A percentile compares a stretch with the other conserved stretches of the same genome.
Evolutionary conservation across 192 early-diverging fungal species (phyloP).

Genomic region (Coemansia asiatica): DNA sequence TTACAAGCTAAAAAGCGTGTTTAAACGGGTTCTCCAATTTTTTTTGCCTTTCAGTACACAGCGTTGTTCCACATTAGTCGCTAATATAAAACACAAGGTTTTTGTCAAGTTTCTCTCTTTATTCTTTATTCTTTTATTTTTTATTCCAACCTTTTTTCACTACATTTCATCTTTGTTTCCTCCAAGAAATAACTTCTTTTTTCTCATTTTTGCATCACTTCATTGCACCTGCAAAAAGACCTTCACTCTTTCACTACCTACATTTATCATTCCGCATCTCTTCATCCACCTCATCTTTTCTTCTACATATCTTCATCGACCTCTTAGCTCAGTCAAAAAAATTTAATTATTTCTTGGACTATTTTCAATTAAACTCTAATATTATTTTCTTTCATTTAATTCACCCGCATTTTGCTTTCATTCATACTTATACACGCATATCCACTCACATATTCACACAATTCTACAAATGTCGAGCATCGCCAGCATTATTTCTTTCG

Average conservation of each 20-base stretch:
- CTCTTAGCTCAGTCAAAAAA: not conserved
- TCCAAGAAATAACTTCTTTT: slow-evolving; percentile 11
- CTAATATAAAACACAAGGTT: too few relatives aligned
- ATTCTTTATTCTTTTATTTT: not conserved
- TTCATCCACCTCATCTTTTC: too few relatives aligned
- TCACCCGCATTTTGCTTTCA: not conserved
- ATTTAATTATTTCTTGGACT: too few relatives aligned
- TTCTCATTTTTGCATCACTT: slow-evolving; percentile 3
- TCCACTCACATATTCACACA: not conserved
- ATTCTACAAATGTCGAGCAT: slow-evolving; percentile 44
- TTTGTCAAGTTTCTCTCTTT: not conserved
- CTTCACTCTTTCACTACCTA: too few relatives aligned
- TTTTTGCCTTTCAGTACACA: not conserved
- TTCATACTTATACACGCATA: not conserved
- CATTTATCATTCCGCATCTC: too few relatives aligned
- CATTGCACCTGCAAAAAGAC: not conserved
- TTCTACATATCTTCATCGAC: too few relatives aligned
- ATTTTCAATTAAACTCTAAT: too few relatives aligned
- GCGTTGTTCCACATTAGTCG: too few relatives aligned
- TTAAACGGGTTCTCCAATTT: not conserved
- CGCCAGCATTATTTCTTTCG: slow-evolving; percentile 45
- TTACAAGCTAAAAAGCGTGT: not conserved
- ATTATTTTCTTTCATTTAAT: slow-evolving; percentile 3
- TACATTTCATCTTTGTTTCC: not conserved
- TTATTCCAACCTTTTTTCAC: slow-evolving; percentile 1